Conservation (phyloP, 768 basidiomycete species). For the Mrakia gelida region DNA sequence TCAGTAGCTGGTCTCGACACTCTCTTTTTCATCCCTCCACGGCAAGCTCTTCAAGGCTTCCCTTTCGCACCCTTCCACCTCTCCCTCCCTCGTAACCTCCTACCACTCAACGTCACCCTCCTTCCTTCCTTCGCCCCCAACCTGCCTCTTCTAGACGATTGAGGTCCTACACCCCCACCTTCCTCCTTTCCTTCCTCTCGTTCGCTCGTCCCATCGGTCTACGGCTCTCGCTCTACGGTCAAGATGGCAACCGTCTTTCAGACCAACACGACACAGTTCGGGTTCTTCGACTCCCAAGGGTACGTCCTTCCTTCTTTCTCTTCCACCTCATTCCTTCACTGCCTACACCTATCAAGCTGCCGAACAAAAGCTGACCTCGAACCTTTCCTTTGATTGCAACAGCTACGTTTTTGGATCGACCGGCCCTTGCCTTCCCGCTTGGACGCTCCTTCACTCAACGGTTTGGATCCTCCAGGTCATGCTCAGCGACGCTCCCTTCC, state of each 20-base stretch:
- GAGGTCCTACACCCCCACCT: no score
- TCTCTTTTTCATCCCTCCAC: background rate
- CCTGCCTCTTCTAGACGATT: background rate
- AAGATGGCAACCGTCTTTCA: slow-evolving; percentile 3
- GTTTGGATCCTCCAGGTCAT: slow-evolving; percentile 11
- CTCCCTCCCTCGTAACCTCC: background rate
- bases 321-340: background rate
- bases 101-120: background rate
- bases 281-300: slow-evolving; percentile 1
- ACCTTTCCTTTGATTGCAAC: background rate
- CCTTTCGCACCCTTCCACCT: background rate
- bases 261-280: slow-evolving; percentile 12
- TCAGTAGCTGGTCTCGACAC: background rate
- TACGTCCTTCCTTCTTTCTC: background rate
- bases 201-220: background rate
- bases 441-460: background rate
- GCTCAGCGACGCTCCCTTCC: slow-evolving; percentile 18
- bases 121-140: background rate
- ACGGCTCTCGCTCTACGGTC: background rate
- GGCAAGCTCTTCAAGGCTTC: background rate
- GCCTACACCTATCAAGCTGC: no score
- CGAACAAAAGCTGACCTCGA: background rate
- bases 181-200: background rate
- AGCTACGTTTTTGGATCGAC: slow-evolving; percentile 2
- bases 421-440: background rate